phyloP scores from a whole-genome alignment of 1,139 yeast species.

The Blastobotrys arbuscula region DNA sequence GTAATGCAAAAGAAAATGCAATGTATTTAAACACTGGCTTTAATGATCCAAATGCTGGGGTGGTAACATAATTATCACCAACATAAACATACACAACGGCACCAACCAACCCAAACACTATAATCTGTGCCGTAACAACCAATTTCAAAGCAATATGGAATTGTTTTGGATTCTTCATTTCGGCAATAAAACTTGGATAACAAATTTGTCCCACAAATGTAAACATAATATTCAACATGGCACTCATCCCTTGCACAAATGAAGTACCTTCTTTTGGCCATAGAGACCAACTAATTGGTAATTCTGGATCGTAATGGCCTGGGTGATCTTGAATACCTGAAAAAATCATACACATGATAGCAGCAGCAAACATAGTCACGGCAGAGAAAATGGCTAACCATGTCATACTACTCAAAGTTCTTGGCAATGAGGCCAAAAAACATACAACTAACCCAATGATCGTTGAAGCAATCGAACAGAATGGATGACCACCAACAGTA shows the following conservation, averaged over 20 bases:
- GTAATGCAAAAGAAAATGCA: conserved; percentile 55
- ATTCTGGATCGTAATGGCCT: conserved; percentile 35
- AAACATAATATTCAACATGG: conserved; percentile 53
- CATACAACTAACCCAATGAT: conserved; percentile 46
- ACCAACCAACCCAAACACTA: conserved; percentile 50
- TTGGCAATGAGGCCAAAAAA: conserved; percentile 47
- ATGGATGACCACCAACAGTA: conserved; percentile 46
- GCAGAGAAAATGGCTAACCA: conserved; percentile 49
- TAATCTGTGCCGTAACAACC: conserved; percentile 47
- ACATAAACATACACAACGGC: conserved; percentile 53
- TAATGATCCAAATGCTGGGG: conserved; percentile 57
- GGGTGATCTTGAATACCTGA: conserved; percentile 54
- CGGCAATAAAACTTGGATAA: conserved; percentile 56
- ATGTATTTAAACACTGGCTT: conserved; percentile 44
- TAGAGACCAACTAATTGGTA: conserved; percentile 42
- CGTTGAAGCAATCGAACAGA: conserved; percentile 48
- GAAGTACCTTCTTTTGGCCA: conserved; percentile 50
- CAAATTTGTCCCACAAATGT: conserved; percentile 62
- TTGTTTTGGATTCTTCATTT: conserved; percentile 54
- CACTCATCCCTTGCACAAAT: conserved; percentile 52
- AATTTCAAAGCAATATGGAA: conserved; percentile 52
- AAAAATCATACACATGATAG: conserved; percentile 47
- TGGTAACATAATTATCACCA: conserved; percentile 49
- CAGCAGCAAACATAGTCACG: conserved; percentile 52
- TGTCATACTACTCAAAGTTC: conserved; percentile 52